Percentiles rank a stretch among this genome's conserved stretches.
Conservation (phyloP, 2,329 filamentous ascomycete species). For the Aspergillus oerlinghausenensis region DNA sequence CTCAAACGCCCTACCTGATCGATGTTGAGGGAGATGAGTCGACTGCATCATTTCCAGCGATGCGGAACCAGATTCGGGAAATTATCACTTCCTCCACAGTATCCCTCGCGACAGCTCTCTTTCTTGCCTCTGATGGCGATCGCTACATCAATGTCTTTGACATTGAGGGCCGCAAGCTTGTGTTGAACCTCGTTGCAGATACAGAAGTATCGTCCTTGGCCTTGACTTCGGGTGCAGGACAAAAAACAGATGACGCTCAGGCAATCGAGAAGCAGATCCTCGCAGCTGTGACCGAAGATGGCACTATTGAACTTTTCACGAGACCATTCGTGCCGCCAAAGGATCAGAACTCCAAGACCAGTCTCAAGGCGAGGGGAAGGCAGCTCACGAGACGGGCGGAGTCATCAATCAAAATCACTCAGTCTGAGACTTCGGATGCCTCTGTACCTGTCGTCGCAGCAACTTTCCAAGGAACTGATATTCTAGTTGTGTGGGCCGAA, state of each 20-base stretch:
- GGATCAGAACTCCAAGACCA: constrained; percentile 27
- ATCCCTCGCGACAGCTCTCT: constrained; percentile 32
- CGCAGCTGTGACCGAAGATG: constrained; percentile 45
- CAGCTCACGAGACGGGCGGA: constrained; percentile 43
- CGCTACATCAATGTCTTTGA: constrained; percentile 50
- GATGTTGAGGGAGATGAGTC: constrained; percentile 37
- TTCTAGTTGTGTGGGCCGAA: constrained; percentile 47
- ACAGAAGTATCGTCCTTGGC: constrained; percentile 41
- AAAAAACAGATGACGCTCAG: constrained; percentile 8
- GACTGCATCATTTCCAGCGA: constrained; percentile 44
- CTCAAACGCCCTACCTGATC: constrained; percentile 46
- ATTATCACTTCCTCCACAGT: constrained; percentile 40
- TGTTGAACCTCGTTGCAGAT: constrained; percentile 47
- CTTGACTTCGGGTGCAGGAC: constrained; percentile 27
- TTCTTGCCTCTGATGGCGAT: constrained; percentile 47
- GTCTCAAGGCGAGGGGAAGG: constrained; percentile 42
- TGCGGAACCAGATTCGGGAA: constrained; percentile 47
- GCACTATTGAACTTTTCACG: constrained; percentile 48
- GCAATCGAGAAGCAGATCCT: constrained; percentile 39
- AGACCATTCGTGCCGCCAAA: constrained; percentile 41
- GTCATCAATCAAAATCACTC: constrained; percentile 42
- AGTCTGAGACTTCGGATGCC: constrained; percentile 36
- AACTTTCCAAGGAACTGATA: constrained; percentile 42
- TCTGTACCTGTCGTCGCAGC: constrained; percentile 42
- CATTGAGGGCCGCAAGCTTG: constrained; percentile 37